Evolutionary conservation across 2,329 filamentous ascomycete species (phyloP), one percentile per base, ranked within the genome.

Genomic region (Diaporthe sp.): DNA sequence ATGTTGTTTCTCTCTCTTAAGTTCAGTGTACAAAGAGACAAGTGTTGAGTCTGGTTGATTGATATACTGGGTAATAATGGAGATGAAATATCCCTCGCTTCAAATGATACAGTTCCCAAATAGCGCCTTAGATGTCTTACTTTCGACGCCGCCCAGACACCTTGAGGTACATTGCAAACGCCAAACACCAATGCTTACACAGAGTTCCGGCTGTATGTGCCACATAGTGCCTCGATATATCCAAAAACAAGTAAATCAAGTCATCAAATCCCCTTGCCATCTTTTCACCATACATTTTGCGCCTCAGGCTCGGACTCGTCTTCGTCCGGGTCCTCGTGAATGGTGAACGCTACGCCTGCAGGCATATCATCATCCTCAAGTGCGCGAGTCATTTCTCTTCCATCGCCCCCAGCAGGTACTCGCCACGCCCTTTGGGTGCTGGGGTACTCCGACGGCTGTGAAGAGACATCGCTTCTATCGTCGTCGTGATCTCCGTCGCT

Each of bases 381-480:
- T 12, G 73, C 75, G 34, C 55, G 59, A 22, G 75, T 76, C 69
- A 44, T 74, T 65, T 76, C 75, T 59, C 75, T 68, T 12, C 65
- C 67, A 22, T 76, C 74, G 9, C 55, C 75, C 25, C 53, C 53
- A 8, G 42, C 46, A 12, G 82, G 82, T 15, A 79, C 59, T 34
- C 78, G 77, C 85, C 85, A 88, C 12, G 83, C 83, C 22, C 81
- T 83, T 76, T 88, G 87, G 17, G 86, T 90, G 79, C 86, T 89
- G 8, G 89, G 87, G 78, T 91, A 91, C 79, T 91, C 89, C 25
- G 87, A 89, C 2, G 90, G 90, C 78, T 86, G 85, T 80, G 88
- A 89, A 79, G 89, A 90, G 44, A 77, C 79, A 55, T 85, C 82
- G 72, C 84, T 86, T 57, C 77, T 77, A 39, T 78, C 81, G 6